Evolutionary conservation across 225 moss, liverwort and hornwort genomes (phyloP), one percentile per base, ranked within the genome.

Genomic region (Neckera pumila): DNA sequence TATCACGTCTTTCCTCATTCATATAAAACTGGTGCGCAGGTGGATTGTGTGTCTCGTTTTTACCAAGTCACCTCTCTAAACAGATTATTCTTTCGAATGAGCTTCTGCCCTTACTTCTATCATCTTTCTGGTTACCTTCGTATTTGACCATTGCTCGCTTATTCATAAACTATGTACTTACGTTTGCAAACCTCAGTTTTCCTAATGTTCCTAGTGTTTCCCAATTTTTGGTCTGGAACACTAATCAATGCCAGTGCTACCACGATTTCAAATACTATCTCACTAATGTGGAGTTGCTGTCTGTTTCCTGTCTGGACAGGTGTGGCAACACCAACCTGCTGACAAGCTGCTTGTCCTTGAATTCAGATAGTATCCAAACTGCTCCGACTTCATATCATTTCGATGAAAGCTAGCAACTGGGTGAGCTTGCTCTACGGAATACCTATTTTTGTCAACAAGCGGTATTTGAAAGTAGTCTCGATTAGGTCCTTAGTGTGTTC

Each of bases 311-410:
- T 75, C 54, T 90, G 91, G 87, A 87, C 94, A 96, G 96, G 95
- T 94, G 60, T 96, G 95, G 95, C 95, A 95, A 88, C 94, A 96
- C 62, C 94, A 92, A 90, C 96, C 95, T 81, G 72, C 81, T 42
- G 90, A 89, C 72, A 90, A 91, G 83, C 79, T 85, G 77, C 85
- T 96, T 90, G 84, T 95, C 38, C 94, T 96, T 36, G 89, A 96
- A 84, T 95, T 95, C 49, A 94, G 89, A 61, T 96, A 94, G 90
- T 42, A 62, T 62, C 74, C 71, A 78, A 85, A 69, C 56, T 69
- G 80, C 84, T 47, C 69, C 56, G 49, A 74, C 59, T 79, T 83
- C 45, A 57, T 26, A 40, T 56, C n/a, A 83, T 47, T 36, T 83
- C n/a, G 14, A 70, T 84, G 40, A 57, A 54, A 67, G 28, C 54